phyloP scores from a whole-genome alignment of 2,329 filamentous ascomycete species.

The Metarhizium sp. region DNA sequence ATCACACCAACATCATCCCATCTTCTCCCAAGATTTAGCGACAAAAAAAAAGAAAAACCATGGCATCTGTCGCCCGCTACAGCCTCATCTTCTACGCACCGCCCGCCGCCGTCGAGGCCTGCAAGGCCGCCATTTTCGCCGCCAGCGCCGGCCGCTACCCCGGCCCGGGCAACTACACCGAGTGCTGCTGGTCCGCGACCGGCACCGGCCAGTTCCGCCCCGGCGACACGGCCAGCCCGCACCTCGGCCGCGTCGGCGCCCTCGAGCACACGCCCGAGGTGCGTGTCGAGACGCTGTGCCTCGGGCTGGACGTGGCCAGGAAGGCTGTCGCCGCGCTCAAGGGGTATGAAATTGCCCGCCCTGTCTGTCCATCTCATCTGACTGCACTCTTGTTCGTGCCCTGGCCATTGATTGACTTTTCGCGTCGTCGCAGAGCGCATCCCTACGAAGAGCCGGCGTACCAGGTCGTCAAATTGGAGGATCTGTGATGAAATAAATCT shows the following conservation, averaged over 20 bases:
- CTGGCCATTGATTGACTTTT: neutral
- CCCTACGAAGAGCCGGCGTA: neutral
- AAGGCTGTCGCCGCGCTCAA: neutral
- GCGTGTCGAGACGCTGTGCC: slow-evolving; percentile 52
- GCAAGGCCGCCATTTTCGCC: slow-evolving; percentile 47
- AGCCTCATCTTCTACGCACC: slow-evolving; percentile 44
- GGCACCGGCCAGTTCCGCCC: slow-evolving; percentile 61
- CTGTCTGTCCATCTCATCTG: no score
- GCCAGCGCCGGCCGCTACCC: slow-evolving; percentile 47
- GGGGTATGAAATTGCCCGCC: neutral
- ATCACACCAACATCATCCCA: no score
- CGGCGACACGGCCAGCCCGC: slow-evolving; percentile 49
- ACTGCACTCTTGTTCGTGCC: no score
- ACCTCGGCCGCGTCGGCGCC: slow-evolving; percentile 48
- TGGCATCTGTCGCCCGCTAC: slow-evolving; percentile 11
- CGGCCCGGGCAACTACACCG: slow-evolving; percentile 41
- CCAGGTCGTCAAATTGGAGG: neutral
- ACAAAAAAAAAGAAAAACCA: neutral
- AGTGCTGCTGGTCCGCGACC: slow-evolving; percentile 39
- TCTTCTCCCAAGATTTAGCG: no score
- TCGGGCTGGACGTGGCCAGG: slow-evolving; percentile 42
- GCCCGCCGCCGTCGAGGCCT: slow-evolving; percentile 30
- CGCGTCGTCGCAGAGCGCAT: neutral
- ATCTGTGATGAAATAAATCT: neutral
- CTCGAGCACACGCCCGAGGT: slow-evolving; percentile 52